Evolutionary conservation across 2,329 filamentous ascomycete species (phyloP).

Genomic region (Coniochaeta hoffmannii): DNA sequence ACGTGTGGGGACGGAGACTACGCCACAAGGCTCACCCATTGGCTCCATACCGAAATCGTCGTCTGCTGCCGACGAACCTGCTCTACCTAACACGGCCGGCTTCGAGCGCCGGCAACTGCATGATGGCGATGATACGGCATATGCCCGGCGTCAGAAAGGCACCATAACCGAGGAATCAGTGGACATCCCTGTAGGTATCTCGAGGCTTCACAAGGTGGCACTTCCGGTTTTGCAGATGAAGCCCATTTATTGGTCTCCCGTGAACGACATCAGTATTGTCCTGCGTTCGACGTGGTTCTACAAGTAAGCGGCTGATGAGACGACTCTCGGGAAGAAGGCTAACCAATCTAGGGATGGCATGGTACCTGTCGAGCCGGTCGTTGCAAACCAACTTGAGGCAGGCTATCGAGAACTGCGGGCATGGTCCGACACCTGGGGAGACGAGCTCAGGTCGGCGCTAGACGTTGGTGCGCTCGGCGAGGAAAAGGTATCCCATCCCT

Average conservation of each 20-base stretch:
- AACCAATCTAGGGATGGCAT: slow-evolving; percentile 60
- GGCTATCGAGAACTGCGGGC: slow-evolving; percentile 81
- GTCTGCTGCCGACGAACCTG: background rate
- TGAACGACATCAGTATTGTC: slow-evolving; percentile 81
- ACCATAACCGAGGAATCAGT: slow-evolving; percentile 15
- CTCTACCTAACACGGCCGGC: background rate
- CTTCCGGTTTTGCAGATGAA: slow-evolving; percentile 82
- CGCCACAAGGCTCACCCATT: slow-evolving; percentile 17
- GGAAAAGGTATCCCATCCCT: slow-evolving; percentile 75
- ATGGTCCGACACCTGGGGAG: slow-evolving; percentile 87
- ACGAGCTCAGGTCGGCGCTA: slow-evolving; percentile 83
- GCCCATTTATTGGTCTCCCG: slow-evolving; percentile 94
- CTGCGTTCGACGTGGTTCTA: slow-evolving; percentile 95
- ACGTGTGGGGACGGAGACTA: slow-evolving; percentile 31
- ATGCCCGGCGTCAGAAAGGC: background rate
- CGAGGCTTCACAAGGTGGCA: slow-evolving; percentile 82
- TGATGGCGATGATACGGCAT: slow-evolving; percentile 15
- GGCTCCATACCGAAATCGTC: slow-evolving; percentile 17
- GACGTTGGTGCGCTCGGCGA: slow-evolving; percentile 86
- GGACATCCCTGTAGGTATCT: slow-evolving; percentile 78
- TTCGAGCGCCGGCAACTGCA: background rate
- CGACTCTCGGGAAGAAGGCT: background rate
- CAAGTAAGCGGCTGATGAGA: slow-evolving; percentile 35
- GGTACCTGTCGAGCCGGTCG: slow-evolving; percentile 74
- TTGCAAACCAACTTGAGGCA: slow-evolving; percentile 89